Evolutionary conservation across 257 asterid species (phyloP).

Genomic region (Capsicum baccatum): DNA sequence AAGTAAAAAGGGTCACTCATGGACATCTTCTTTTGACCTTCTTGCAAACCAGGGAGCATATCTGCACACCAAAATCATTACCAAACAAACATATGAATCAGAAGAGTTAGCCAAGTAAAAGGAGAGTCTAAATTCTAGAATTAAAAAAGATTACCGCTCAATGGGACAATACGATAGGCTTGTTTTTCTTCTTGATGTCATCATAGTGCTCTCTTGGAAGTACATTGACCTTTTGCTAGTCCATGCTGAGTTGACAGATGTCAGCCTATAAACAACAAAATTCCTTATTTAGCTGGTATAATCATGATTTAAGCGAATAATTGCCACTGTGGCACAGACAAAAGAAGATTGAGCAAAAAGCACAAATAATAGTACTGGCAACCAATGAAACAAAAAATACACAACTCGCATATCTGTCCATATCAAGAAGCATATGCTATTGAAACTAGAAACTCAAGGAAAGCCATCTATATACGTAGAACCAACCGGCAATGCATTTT

Average conservation of each 20-base stretch:
- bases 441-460: constrained; percentile 22
- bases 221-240: constrained; percentile 83
- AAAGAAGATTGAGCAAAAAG: background rate
- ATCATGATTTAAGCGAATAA: background rate
- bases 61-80: constrained; percentile 47
- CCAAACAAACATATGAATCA: background rate
- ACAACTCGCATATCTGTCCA: background rate
- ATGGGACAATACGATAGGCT: constrained; percentile 83
- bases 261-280: constrained; percentile 61
- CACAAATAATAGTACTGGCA: constrained; percentile 16
- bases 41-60: constrained; percentile 88
- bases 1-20: constrained; percentile 75
- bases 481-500: background rate
- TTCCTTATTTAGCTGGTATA: background rate
- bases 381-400: background rate
- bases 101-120: background rate
- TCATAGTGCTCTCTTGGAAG: constrained; percentile 90
- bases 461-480: background rate
- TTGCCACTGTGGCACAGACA: background rate
- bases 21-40: constrained; percentile 91
- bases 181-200: constrained; percentile 78
- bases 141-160: constrained; percentile 46
- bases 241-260: constrained; percentile 90
- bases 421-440: constrained; percentile 20
- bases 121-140: constrained; percentile 25